Base-by-base conservation (phyloP, 2,329 filamentous ascomycete species). In the Sclerotinia nivalis region DNA sequence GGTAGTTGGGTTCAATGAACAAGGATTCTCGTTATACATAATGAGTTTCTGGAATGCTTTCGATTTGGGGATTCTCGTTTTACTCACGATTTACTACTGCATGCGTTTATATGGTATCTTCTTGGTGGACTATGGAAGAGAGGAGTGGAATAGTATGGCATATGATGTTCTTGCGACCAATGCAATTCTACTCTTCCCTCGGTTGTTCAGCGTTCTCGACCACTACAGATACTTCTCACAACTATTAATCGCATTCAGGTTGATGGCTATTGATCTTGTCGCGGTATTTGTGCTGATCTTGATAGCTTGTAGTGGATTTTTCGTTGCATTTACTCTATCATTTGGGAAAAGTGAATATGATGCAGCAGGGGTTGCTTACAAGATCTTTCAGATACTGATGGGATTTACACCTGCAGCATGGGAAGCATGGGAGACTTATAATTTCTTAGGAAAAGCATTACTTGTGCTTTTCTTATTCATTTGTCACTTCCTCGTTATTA, bases 11-110 rank as follows among this genome's bases (percentile, higher is more conserved):
- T 97, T 97, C 84, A 97, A 94, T 74, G 95, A 98, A 80, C 93
- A 97, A 80, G 95, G 95, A 3, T 97, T 97, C 79, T 94, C 93
- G 50, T 87, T 98, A 43, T 98, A 97, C 81, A 93, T 97, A 77
- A 95, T 97, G 89, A 97, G 93, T 79, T 96, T 97, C 79, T 97
- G 95, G 95, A 97, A 97, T 79, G 88, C 94, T 50, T 97, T 97
- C 79, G 95, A 97, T 78, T 83, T 97, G 50, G 94, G 94, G 12
- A 97, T 97, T 67, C 82, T 97, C 66, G 82, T 97, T 34, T 83
- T 97, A 71, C 88, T 97, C 75, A 89, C 96, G 76, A 87, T 92
- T 69, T 97, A 97, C 82, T 97, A 97, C 79, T 92, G 91, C 76
- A 89, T 97, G 82, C 89, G 95, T 69, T 85, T 96, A 20, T 97